Conservation (phyloP, 441 rosid genomes). For the Populus hybrid region DNA sequence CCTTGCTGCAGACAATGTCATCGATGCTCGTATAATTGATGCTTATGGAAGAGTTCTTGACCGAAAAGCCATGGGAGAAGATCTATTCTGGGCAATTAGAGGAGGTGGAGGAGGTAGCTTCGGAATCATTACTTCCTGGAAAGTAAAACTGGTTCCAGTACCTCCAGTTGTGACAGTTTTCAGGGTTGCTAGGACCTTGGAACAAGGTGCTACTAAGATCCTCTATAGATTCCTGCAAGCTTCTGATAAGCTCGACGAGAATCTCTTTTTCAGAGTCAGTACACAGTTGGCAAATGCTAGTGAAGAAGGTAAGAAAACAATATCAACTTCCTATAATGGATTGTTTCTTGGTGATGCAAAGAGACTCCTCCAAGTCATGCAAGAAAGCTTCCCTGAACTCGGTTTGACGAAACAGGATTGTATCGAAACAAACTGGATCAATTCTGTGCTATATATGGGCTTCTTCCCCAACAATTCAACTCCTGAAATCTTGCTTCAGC, state of each 20-base stretch:
- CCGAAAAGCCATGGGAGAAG: conserved; percentile 67
- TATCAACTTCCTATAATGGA: conserved; percentile 32
- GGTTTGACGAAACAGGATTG: conserved; percentile 39
- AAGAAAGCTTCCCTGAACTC: conserved; percentile 41
- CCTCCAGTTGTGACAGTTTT: conserved; percentile 62
- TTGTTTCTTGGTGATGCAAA: conserved; percentile 39
- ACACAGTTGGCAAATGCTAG: conserved; percentile 12
- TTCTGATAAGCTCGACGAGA: conserved; percentile 1
- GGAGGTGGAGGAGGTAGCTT: conserved; percentile 81
- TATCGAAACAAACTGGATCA: conserved; percentile 50
- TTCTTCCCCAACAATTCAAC: conserved; percentile 41
- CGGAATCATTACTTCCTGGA: conserved; percentile 59
- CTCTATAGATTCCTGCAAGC: conserved; percentile 59
- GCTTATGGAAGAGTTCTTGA: conserved; percentile 48
- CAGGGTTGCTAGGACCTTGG: conserved; percentile 33
- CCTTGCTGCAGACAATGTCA: conserved; percentile 60
- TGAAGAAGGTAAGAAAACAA: conserved; percentile 20
- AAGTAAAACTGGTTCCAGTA: conserved; percentile 53
- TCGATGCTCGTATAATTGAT: conserved; percentile 58
- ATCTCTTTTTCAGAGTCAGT: conserved; percentile 51
- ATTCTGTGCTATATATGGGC: conserved; percentile 25
- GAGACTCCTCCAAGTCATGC: conserved; percentile 34
- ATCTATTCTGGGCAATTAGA: conserved; percentile 59
- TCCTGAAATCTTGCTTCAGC: conserved; percentile 52
- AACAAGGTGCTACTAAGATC: conserved; percentile 39